phyloP scores from a whole-genome alignment of 345 rosid species.

The Sisymbrium altissimum region DNA sequence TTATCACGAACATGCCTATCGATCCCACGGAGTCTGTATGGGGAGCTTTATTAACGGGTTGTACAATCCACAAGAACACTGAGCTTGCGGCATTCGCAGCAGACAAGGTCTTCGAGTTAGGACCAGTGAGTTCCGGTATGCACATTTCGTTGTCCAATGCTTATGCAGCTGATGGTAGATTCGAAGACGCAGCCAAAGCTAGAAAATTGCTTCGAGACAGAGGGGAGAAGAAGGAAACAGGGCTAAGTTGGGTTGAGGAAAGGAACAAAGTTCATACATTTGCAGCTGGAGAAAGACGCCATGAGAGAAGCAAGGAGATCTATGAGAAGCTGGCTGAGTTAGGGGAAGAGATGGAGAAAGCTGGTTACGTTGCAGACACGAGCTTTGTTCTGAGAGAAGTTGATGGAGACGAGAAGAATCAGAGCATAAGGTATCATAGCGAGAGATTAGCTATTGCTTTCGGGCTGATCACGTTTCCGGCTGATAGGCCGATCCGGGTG shows the following conservation, averaged over 20 bases:
- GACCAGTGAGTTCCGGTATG: constrained; percentile 65
- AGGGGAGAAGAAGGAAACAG: constrained; percentile 88
- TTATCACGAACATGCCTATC: constrained; percentile 58
- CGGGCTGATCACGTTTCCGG: constrained; percentile 58
- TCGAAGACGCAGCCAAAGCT: constrained; percentile 76
- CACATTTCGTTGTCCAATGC: constrained; percentile 68
- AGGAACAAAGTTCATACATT: constrained; percentile 81
- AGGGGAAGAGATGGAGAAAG: constrained; percentile 74
- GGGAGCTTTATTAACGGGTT: constrained; percentile 87
- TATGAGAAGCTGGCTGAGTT: constrained; percentile 69
- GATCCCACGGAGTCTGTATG: constrained; percentile 77
- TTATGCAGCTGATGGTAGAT: constrained; percentile 90
- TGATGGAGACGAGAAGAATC: constrained; percentile 65
- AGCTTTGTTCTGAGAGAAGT: constrained; percentile 73
- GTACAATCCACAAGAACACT: constrained; percentile 64
- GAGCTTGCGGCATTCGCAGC: constrained; percentile 82
- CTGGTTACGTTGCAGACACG: constrained; percentile 83
- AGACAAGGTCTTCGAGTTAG: constrained; percentile 65
- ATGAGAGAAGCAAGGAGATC: constrained; percentile 54
- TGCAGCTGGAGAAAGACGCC: constrained; percentile 72
- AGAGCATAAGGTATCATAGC: constrained; percentile 71
- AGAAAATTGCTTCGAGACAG: constrained; percentile 73
- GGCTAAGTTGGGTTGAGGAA: constrained; percentile 91
- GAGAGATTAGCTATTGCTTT: constrained; percentile 82
- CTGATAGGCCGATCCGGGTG: constrained; percentile 62